Percentiles rank a stretch among this genome's conserved stretches.
Conservation (phyloP, 2,329 filamentous ascomycete species). For the Macrophomina pseudophaseolina region DNA sequence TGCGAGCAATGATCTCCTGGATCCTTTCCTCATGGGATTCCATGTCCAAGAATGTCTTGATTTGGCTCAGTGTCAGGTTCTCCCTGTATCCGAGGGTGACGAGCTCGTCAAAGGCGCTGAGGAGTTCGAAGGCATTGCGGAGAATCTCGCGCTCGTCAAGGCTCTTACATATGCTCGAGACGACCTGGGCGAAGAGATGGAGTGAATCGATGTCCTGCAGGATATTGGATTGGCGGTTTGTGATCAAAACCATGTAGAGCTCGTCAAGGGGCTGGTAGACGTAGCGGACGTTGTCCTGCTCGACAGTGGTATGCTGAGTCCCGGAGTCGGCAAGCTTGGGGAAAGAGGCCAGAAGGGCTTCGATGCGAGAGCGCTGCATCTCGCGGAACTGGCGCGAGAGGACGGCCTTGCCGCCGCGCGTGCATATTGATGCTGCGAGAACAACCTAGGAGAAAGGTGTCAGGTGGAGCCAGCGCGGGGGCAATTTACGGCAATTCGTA, state of each 20-base stretch:
- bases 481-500: neutral
- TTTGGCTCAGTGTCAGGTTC: conserved; percentile 94
- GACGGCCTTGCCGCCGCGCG: conserved; percentile 95
- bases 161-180: conserved; percentile 93
- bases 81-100: conserved; percentile 95
- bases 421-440: conserved; percentile 98
- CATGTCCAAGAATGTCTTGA: conserved; percentile 99
- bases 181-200: conserved; percentile 96
- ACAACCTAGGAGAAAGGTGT: conserved; percentile 70
- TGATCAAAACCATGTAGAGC: conserved; percentile 99
- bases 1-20: conserved; percentile 96
- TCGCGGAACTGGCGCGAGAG: conserved; percentile 97
- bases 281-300: conserved; percentile 99
- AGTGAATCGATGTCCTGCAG: conserved; percentile 98
- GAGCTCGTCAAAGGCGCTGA: conserved; percentile 96
- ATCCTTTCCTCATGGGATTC: conserved; percentile 99
- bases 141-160: conserved; percentile 95
- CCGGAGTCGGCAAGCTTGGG: conserved; percentile 96
- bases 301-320: conserved; percentile 96
- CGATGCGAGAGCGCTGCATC: conserved; percentile 95
- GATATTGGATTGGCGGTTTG: conserved; percentile 99
- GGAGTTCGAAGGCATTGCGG: conserved; percentile 91
- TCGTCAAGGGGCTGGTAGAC: conserved; percentile 99
- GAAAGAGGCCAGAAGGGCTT: conserved; percentile 94
- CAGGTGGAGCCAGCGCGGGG: neutral